Base-by-base conservation (phyloP, 1,139 yeast species). In the Diutina scorzettiae region DNA sequence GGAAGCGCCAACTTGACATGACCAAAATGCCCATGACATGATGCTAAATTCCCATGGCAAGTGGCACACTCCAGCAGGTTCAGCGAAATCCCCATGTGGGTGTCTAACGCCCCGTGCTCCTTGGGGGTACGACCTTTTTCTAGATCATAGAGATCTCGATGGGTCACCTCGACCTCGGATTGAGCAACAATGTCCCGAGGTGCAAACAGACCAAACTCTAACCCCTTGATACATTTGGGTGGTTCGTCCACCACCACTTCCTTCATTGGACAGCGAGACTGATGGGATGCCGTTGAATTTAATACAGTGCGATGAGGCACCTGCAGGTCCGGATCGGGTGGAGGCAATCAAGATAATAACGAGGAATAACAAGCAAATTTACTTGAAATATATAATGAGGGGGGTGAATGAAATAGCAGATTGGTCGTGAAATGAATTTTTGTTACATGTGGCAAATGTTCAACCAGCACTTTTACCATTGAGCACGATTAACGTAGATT, bases 11-110 rank as follows among this genome's bases (percentile, higher is more conserved):
- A 70, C 51, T 86, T 76, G 49, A 93, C 77, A 56, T 93, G 95
- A 37, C 99, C 99, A 59, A 93, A 93, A 63, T 93, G 99, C 43
- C 99, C 99, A 62, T 91, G 96, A 59, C 99, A 93, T 1, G 95
- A 76, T 0, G 96, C 96, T 53, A 93, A 66, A 52, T 80, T 80
- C 7, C 97, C 97, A 52, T 79, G 87, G 63, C 99, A 93, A 0
- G 97, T 93, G 14, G 76, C 59, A 67, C 98, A 93, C 55, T 83
- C 95, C 20, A 77, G 68, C 25, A 82, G 65, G 52, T 87, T 89
- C 45, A 93, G 78, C 5, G 96, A 85, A 12, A 87, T 87, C 57
- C 99, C 99, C 96, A 93, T 86, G 45, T 73, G 71, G 27, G 91
- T 73, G 59, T 93, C 99, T 41, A 93, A 66, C 5, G 98, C 97